Base-by-base conservation (phyloP, 805 yeast species). In the Nakazawaea wickerhamii region DNA sequence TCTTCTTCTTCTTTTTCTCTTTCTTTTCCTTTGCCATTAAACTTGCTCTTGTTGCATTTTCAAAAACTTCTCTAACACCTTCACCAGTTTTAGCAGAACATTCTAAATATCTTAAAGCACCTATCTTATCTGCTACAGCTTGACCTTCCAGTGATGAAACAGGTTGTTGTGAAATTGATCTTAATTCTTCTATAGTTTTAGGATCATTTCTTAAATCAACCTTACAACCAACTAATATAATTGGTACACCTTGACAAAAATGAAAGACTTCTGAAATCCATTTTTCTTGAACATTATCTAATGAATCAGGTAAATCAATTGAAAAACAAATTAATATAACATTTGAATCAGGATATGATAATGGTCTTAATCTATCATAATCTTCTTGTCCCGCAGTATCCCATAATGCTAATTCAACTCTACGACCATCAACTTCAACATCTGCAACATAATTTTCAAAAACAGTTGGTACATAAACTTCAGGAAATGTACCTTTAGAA, bases 301-400 rank as follows among this genome's bases (percentile, higher is more conserved):
- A 73, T 21, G 96, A 86, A 65, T 88, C 96, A 53, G 96, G 96
- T 32, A 89, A 74, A 60, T 87, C 95, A 50, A 89, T 77, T 15
- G 95, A 80, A 71, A 88, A 89, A 75, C 96, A 89, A 56, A 89
- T 87, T 60, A 89, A 74, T 47, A 89, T 84, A 49, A 89, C 96
- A 61, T 87, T 85, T 30, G 95, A 84, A 63, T 89, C 95, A 48
- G 96, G 96, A 66, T 89, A 89, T 11, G 91, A 82, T 51, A 87
- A 71, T 34, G 96, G 95, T 68, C 95, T 83, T 55, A 87, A 72
- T 66, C 96, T 84, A 65, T 88, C 96, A 62, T 89, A 89, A 71
- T 90, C 97, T 73, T 89, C 97, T 77, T 89, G 97, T 51, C 97
- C 97, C 44, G 97, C 96, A 53, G 96, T 89, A 88, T 89, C 96